phyloP scores from a whole-genome alignment of 2,329 filamentous ascomycete genomes.

The Trichophyton mentagrophytes region DNA sequence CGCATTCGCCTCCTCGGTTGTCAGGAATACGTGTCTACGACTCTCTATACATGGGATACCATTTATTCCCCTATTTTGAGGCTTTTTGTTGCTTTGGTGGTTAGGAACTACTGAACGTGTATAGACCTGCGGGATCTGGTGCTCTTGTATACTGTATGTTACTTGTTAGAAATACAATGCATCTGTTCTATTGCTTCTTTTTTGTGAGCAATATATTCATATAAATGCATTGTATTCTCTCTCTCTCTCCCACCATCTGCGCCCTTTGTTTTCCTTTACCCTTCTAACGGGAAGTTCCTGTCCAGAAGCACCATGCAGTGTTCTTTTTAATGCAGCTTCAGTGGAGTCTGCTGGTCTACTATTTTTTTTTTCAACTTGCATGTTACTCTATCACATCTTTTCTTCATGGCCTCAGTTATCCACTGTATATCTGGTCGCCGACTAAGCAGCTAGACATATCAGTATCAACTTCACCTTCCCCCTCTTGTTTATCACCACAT shows the following conservation, averaged over 20 bases:
- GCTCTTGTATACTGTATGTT: conserved; percentile 10
- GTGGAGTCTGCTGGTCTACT: background rate
- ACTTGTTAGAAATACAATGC: conserved; percentile 6
- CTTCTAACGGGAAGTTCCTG: background rate
- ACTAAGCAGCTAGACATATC: background rate
- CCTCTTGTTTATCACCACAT: background rate
- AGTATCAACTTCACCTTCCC: background rate
- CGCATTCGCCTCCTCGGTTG: conserved; percentile 4
- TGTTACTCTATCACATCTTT: background rate
- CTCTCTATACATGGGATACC: conserved; percentile 8
- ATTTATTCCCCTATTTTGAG: conserved; percentile 2
- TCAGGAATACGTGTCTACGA: conserved; percentile 11
- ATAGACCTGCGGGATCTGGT: conserved; percentile 11
- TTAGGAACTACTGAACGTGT: conserved; percentile 9
- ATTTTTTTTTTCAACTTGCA: background rate
- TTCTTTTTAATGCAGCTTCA: background rate
- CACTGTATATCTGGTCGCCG: background rate
- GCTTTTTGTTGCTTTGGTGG: conserved; percentile 8
- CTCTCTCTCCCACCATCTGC: conserved; percentile 7
- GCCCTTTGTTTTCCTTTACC: background rate
- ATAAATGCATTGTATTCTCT: conserved; percentile 9
- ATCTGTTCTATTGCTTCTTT: conserved; percentile 6
- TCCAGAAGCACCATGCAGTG: background rate
- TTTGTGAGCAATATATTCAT: conserved; percentile 1
- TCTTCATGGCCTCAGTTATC: background rate